Evolutionary conservation across 2,329 filamentous ascomycete genomes (phyloP).

Genomic region (Aspergillus sp.): DNA sequence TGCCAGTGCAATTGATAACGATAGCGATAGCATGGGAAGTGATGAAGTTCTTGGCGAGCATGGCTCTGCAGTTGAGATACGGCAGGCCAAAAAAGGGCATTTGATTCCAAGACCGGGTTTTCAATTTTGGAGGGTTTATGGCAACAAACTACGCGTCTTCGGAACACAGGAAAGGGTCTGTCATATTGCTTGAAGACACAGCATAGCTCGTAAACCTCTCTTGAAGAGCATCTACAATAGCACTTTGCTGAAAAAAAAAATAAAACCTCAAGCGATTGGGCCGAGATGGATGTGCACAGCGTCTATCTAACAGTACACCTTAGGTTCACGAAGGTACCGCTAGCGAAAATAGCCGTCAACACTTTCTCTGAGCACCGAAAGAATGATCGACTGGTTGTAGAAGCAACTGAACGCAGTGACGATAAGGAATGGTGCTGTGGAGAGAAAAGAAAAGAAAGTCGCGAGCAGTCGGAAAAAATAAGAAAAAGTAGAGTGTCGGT

Average conservation of each 20-base stretch:
- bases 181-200: slow-evolving; percentile 9
- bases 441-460: slow-evolving; percentile 41
- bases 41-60: background rate
- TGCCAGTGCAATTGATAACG: background rate
- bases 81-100: slow-evolving; percentile 35
- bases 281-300: slow-evolving; percentile 68
- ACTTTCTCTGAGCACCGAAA: slow-evolving; percentile 78
- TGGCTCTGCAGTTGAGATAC: slow-evolving; percentile 16
- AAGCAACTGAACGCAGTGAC: slow-evolving; percentile 69
- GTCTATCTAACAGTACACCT: slow-evolving; percentile 97
- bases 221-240: background rate
- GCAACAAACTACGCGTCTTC: slow-evolving; percentile 61
- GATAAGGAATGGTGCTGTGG: slow-evolving; percentile 89
- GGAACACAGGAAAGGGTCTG: slow-evolving; percentile 57
- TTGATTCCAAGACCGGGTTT: slow-evolving; percentile 54
- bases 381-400: slow-evolving; percentile 88
- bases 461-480: slow-evolving; percentile 7
- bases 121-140: slow-evolving; percentile 59
- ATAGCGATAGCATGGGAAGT: background rate
- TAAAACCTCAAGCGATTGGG: background rate
- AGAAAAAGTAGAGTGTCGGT: slow-evolving; percentile 24
- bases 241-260: background rate
- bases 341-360: slow-evolving; percentile 95
- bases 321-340: slow-evolving; percentile 76
- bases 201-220: background rate